Percentiles rank a stretch among this genome's conserved stretches.
Evolutionary conservation across 2,329 filamentous ascomycete genomes (phyloP).

Genomic region (Fusarium clavum): DNA sequence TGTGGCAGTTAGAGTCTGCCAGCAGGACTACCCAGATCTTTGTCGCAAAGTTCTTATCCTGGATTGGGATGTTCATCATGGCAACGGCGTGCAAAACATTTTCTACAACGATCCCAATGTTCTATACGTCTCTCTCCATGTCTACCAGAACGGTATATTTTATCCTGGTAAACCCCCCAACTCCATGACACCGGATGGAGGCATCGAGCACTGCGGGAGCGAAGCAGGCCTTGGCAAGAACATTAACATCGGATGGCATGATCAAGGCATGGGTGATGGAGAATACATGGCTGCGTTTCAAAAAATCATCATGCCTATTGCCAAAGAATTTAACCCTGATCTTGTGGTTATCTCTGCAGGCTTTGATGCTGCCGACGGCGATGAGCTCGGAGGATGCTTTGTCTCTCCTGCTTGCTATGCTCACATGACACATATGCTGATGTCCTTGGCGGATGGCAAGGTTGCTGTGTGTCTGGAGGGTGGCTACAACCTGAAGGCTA

Average conservation of each 20-base stretch:
- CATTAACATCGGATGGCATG: conserved; percentile 75
- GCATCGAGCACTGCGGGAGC: conserved; percentile 68
- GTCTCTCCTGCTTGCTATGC: conserved; percentile 93
- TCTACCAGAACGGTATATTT: conserved; percentile 84
- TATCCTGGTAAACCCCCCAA: conserved; percentile 79
- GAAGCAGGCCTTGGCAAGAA: conserved; percentile 69
- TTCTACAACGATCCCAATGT: conserved; percentile 96
- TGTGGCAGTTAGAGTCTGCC: conserved; percentile 89
- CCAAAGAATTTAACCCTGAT: conserved; percentile 91
- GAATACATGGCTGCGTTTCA: conserved; percentile 98
- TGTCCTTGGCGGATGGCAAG: conserved; percentile 91
- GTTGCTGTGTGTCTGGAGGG: conserved; percentile 94
- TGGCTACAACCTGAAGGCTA: conserved; percentile 93
- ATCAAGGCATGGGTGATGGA: conserved; percentile 89
- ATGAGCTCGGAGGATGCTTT: conserved; percentile 91
- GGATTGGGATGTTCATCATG: conserved; percentile 87
- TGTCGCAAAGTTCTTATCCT: conserved; percentile 93
- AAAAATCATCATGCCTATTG: conserved; percentile 95
- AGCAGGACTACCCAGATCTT: conserved; percentile 79
- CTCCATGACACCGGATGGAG: conserved; percentile 68
- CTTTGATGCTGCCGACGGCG: conserved; percentile 94
- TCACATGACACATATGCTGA: conserved; percentile 99
- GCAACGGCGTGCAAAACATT: conserved; percentile 95
- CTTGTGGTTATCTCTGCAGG: conserved; percentile 95
- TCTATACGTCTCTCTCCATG: conserved; percentile 94